Evolutionary conservation across 192 early-diverging fungal genomes (phyloP), one percentile per base, ranked within the genome.

Genomic region (Linnemannia exigua): DNA sequence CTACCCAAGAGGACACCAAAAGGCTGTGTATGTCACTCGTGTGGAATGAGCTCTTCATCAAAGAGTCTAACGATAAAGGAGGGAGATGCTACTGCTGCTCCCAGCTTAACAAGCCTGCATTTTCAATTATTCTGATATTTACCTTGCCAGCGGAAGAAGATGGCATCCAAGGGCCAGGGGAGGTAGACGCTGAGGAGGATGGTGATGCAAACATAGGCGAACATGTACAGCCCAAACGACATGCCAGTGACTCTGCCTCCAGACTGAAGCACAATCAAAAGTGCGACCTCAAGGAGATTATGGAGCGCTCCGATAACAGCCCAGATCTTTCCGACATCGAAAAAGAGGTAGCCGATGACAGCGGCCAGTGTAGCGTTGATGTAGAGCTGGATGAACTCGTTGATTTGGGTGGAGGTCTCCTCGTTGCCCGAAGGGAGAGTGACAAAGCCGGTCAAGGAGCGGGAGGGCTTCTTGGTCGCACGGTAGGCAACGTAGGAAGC

Each of bases 321-420:
- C 88, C 88, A 89, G 46, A 89, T 74, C 76, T 89, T 89, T 31
- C 88, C 88, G 6, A 89, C 84, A 75, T 89, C 88, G 38, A 89
- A 70, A 33, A 87, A 50, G n/a, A 87, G 36, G 52, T 87, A 86
- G 12, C 67, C 74, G 17, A 82, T 11, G 41, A 77, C 72, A 31
- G 84, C 88, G 33, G 77, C 35, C 77, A 67, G 69, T 5, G 88
- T 89, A n/a, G 78, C 67, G 47, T 74, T 33, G 33, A 89, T 83
- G 51, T 89, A 89, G 31, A 36, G 25, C 33, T 70, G 67, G 25
- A 89, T 76, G 25, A 89, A 75, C 35, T 50, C n/a, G 63, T 80
- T 80, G 74, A 89, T 77, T 15, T 76, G 79, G 20, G 84, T 80
- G 17, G 88, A 85, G 6, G 82, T n/a, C 38, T 70, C 72, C 63